phyloP scores from a whole-genome alignment of 2,329 filamentous ascomycete species.

The Chaetomium globosum region DNA sequence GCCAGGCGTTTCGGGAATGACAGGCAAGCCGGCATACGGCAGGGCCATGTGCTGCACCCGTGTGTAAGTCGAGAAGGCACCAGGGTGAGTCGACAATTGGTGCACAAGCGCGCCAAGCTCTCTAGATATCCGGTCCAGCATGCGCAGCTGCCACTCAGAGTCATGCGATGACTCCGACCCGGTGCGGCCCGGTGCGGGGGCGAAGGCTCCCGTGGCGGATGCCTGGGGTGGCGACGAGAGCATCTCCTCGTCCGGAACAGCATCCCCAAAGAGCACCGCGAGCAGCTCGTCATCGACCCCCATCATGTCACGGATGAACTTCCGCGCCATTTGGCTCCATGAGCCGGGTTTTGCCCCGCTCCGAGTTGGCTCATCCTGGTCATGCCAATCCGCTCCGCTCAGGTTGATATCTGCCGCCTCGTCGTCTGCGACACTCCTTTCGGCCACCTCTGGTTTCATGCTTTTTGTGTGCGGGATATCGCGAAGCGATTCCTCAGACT shows the following conservation, averaged over 20 bases:
- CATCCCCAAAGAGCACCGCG: slow-evolving; percentile 83
- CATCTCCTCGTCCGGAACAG: slow-evolving; percentile 59
- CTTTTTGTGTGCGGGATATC: slow-evolving; percentile 38
- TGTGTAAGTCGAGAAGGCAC: slow-evolving; percentile 82
- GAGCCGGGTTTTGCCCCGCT: slow-evolving; percentile 65
- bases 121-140: slow-evolving; percentile 81
- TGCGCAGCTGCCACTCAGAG: slow-evolving; percentile 70
- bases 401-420: slow-evolving; percentile 46
- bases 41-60: slow-evolving; percentile 65
- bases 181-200: slow-evolving; percentile 35
- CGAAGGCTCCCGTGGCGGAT: slow-evolving; percentile 40
- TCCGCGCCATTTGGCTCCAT: slow-evolving; percentile 79
- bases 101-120: slow-evolving; percentile 84
- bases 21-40: slow-evolving; percentile 77
- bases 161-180: slow-evolving; percentile 44
- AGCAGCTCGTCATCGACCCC: slow-evolving; percentile 86
- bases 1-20: slow-evolving; percentile 57
- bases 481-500: slow-evolving; percentile 52
- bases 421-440: slow-evolving; percentile 40
- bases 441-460: slow-evolving; percentile 40
- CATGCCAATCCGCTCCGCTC: slow-evolving; percentile 53
- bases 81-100: slow-evolving; percentile 78
- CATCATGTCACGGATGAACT: slow-evolving; percentile 84
- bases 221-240: slow-evolving; percentile 53
- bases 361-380: slow-evolving; percentile 49